Evolutionary conservation across 345 rosid genomes (phyloP).

Genomic region (Citrus inodora): DNA sequence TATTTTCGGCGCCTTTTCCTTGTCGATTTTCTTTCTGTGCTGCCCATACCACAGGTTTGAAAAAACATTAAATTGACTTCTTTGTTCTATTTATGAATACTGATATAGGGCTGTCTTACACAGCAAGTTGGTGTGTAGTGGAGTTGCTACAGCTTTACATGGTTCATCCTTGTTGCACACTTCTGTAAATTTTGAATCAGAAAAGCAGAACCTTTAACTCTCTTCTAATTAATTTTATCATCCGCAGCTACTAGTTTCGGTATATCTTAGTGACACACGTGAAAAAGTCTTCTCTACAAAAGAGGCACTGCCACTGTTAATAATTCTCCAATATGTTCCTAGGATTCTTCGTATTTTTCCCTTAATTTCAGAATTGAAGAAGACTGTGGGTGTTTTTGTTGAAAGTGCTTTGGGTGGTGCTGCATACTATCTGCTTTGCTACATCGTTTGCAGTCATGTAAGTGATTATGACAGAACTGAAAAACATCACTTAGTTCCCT

Average conservation of each 20-base stretch:
- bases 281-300: conserved; percentile 61
- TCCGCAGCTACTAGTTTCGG: conserved; percentile 70
- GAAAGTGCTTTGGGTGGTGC: conserved; percentile 86
- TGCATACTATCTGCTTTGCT: conserved; percentile 87
- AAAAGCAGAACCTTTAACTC: background rate
- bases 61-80: background rate
- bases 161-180: background rate
- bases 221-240: background rate
- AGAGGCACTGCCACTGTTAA: conserved; percentile 48
- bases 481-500: background rate
- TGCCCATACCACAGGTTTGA: conserved; percentile 82
- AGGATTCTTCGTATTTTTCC: conserved; percentile 72
- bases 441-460: conserved; percentile 86
- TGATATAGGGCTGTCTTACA: background rate
- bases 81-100: background rate
- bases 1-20: conserved; percentile 65
- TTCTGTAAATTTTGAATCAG: background rate
- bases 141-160: background rate
- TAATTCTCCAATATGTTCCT: conserved; percentile 73
- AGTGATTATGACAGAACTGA: conserved; percentile 23
- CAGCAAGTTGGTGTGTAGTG: background rate
- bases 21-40: conserved; percentile 68
- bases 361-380: conserved; percentile 74
- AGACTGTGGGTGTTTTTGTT: conserved; percentile 78
- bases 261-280: conserved; percentile 53